Percentiles rank a stretch among this genome's conserved stretches.
Conservation (phyloP, 305 asterid genomes). For the Fraxinus baroniana region DNA sequence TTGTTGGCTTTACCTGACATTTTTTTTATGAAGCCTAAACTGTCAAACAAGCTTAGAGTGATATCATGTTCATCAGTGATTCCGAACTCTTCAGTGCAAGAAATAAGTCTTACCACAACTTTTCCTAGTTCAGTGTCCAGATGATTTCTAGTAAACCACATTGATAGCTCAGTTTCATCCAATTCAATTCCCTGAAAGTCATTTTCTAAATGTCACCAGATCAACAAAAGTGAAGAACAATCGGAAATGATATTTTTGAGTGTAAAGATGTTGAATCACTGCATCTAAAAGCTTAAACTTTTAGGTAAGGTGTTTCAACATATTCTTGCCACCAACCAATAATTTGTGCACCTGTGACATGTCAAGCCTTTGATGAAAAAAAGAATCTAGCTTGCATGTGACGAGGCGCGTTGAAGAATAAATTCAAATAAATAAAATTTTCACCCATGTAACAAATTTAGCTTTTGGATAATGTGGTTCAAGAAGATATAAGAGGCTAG, state of each 20-base stretch:
- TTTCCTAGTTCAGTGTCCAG: conserved; percentile 62
- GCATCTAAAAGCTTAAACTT: background rate
- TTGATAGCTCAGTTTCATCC: conserved; percentile 50
- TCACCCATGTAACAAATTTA: background rate
- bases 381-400: background rate
- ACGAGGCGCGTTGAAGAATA: background rate
- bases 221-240: conserved; percentile 1
- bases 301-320: background rate
- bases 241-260: background rate
- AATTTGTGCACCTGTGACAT: background rate
- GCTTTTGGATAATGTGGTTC: background rate
- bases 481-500: background rate
- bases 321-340: background rate
- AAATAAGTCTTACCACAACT: conserved; percentile 72
- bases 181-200: conserved; percentile 52
- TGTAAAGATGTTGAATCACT: background rate
- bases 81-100: conserved; percentile 14
- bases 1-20: conserved; percentile 84
- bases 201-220: conserved; percentile 17
- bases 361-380: background rate
- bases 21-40: conserved; percentile 23
- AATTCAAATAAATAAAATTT: background rate
- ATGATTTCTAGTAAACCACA: conserved; percentile 60
- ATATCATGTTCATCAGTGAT: conserved; percentile 11
- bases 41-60: conserved; percentile 17